Base-by-base conservation (phyloP, 2,329 filamentous ascomycete genomes). In the Colletotrichum sp. region DNA sequence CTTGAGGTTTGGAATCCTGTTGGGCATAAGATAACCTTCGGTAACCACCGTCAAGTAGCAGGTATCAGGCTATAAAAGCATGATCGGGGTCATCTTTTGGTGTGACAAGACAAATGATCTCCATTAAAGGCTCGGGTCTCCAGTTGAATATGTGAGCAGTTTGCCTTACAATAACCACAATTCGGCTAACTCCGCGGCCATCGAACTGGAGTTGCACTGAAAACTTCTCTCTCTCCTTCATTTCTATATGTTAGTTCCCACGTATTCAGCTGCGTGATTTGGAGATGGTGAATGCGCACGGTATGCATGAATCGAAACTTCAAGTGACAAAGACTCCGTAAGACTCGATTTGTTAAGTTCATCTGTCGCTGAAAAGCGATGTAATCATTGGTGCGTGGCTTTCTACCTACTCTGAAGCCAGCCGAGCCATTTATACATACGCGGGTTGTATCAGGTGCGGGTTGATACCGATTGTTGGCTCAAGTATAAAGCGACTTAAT, bases 401-500 rank as follows among this genome's bases (percentile, higher is more conserved):
- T n/a, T n/a, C 44, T 48, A 0, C 0, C n/a, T 48, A 1, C 44
- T 48, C 0, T 48, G 11, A 48, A 48, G 44, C 44, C 6, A 13
- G n/a, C n/a, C n/a, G 4, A 0, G 3, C 19, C 22, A 22, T 48
- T 48, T n/a, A 48, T 22, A 48, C 44, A 22, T 7, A 11, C 19
- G 44, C 44, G 9, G 44, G n/a, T 52, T 12, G 11, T n/a, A 22
- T 1, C 6, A 52, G n/a, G 12, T 22, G 11, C 44, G 0, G n/a
- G 44, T 52, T 13, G 11, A 22, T 22, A 11, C 1, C 11, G n/a
- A 22, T 22, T 5, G 11, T 52, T 12, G 12, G 12, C 44, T 52
- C 11, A 52, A 13, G 44, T 13, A 52, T 22, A 22, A 22, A 52
- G n/a, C 0, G 0, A 2, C n/a, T 13, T 22, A 0, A 22, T 4